Conservation (phyloP, 768 basidiomycete species). For the Kwoniella europaea region DNA sequence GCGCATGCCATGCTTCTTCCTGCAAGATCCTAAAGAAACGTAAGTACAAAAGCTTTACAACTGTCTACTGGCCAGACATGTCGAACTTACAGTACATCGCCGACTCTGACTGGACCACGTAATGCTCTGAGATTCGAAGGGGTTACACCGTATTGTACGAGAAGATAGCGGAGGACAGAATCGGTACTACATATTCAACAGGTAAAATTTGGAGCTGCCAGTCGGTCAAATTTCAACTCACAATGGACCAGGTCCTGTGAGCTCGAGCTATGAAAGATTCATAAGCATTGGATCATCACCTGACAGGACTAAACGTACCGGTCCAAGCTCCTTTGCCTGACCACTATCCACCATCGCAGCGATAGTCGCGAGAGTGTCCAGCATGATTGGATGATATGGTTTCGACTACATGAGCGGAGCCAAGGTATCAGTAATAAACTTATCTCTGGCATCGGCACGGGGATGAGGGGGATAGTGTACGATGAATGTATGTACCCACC, state of each 20-base stretch:
- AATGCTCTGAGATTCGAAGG: conserved; percentile 20
- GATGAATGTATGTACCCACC: neutral
- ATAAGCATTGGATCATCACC: neutral
- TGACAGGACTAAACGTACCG: conserved; percentile 13
- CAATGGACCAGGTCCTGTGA: conserved; percentile 39
- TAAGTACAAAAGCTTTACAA: too few species aligned
- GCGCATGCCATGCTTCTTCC: conserved; percentile 30
- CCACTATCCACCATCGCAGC: conserved; percentile 15
- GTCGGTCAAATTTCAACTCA: neutral
- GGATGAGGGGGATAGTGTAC: too few species aligned
- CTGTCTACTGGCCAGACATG: too few species aligned
- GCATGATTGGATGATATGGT: conserved; percentile 33
- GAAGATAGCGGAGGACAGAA: conserved; percentile 34
- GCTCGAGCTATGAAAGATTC: conserved; percentile 20
- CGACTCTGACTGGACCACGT: conserved; percentile 27
- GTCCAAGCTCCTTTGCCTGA: conserved; percentile 12
- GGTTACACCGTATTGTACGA: conserved; percentile 32
- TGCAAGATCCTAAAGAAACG: conserved; percentile 22
- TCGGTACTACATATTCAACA: conserved; percentile 23
- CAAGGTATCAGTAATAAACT: too few species aligned
- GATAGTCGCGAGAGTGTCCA: conserved; percentile 32
- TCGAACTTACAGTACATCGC: conserved; percentile 32
- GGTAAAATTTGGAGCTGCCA: too few species aligned
- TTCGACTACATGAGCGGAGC: conserved; percentile 15
- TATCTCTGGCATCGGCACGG: too few species aligned